Base-by-base conservation (phyloP, 2,329 filamentous ascomycete genomes). In the Cercospora berteroae region DNA sequence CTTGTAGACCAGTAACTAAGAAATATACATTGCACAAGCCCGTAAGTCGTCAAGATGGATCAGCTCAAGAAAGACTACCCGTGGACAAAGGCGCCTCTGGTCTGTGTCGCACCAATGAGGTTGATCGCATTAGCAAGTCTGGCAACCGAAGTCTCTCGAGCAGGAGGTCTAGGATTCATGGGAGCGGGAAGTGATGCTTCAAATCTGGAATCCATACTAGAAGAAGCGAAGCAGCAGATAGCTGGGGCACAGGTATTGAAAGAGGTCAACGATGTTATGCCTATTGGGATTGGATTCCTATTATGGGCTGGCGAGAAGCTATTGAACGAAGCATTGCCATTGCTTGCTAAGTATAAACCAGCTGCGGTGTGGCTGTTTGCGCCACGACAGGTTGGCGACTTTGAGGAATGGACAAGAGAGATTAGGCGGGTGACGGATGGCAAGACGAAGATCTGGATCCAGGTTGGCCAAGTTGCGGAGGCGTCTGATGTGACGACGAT, bases 301-400 rank as follows among this genome's bases (percentile, higher is more conserved):
- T 85, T 87, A 56, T 87, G 80, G 80, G 80, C 80, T 29, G 79
- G 78, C 10, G 71, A 77, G 18, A 64, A 73, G 48, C 69, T 77
- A 9, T 74, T 86, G 65, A 78, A 83, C 61, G 76, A 79, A 23
- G 80, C 81, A 1, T 75, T 87, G 2, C 83, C 84, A 1, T 70
- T 89, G 12, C 79, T 91, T 18, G 74, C 74, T 25, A 78, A 81
- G 67, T 72, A 73, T 65, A 67, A 62, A n/a, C 88, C 88, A 1
- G 84, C 83, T 2, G 88, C 87, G 0, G 81, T 89, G 8, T 91
- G 89, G 89, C 82, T 91, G 57, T 91, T 90, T 73, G 89, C 88
- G 2, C 87, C 88, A 1, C 78, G 80, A 5, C 75, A 81, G 25
- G 74, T 80, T 20, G 78, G 80, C 16, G 77, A 75, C 52, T 74